These are phyloP conservation scores for Pontederia crassipes DNA, from an alignment of 176 grass and related monocot species.

Conservation along the genomic window DNA sequence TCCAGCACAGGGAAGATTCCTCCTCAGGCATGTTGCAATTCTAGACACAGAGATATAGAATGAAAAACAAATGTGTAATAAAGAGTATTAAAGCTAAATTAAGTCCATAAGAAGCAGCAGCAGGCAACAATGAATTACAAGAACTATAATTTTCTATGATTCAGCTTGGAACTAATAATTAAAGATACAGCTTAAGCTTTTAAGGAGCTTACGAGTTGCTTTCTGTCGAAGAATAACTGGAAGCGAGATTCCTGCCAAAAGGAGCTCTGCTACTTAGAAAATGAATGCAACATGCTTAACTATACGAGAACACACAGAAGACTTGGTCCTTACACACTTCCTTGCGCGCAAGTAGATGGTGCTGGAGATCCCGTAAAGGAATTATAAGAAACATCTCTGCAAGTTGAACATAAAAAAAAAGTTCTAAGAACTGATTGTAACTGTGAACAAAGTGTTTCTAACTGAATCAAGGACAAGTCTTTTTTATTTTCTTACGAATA, in stretches of 20 bases:
- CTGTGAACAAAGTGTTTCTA: no score
- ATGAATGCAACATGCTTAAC: no score
- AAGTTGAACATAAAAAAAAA: not conserved
- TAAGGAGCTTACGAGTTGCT: not conserved
- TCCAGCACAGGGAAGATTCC: conserved; percentile 9
- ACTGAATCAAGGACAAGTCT: no score
- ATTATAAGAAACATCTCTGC: conserved; percentile 16
- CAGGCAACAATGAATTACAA: no score
- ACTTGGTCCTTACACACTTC: not conserved
- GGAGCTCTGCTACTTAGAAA: not conserved
- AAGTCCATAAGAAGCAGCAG: not conserved
- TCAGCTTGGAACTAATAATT: no score
- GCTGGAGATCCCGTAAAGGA: conserved; percentile 7
- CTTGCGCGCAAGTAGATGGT: not conserved
- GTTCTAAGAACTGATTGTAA: no score
- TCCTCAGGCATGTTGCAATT: conserved; percentile 3
- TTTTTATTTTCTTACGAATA: no score
- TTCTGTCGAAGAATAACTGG: conserved; percentile 8
- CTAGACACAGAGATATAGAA: not conserved
- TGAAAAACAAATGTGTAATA: not conserved
- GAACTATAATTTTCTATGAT: no score
- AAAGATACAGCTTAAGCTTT: not conserved
- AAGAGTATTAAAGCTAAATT: not conserved
- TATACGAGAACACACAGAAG: not conserved
- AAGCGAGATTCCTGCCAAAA: conserved; percentile 9